Evolutionary conservation across 164 flowering plant genomes (phyloP), one percentile per base, ranked within the genome.

Genomic region (Houttuynia cordata): DNA sequence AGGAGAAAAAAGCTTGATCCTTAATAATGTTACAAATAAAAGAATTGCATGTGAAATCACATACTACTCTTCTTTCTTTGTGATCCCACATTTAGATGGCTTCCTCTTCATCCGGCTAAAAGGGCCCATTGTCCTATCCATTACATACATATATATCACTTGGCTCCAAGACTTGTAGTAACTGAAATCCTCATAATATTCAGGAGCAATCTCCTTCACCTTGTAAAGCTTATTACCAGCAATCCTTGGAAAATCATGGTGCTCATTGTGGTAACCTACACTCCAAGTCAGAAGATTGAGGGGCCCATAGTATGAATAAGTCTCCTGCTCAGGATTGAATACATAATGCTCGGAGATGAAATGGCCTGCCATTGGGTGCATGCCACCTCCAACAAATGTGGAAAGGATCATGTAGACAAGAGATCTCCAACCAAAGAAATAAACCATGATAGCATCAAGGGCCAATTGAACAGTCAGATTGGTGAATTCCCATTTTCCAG

Each of bases 321-420:
- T 89, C 70, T 92, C 98, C 68, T 92, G 96, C 7, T 80, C 79
- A 1, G 91, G 84, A 0, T 81, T 82, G 82, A 92, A 92, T n/a
- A 89, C 79, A 60, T 92, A 92, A 68, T 92, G 98, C 51, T 92
- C 98, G 0, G 96, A 92, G 59, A 92, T 87, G 75, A 92, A 89
- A 72, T 89, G 96, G 45, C 96, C 98, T 1, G 98, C 98, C 95
- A 89, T 86, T 13, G 98, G 98, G 64, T 89, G 98, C 95, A 92
- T 81, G 23, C 98, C 98, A 1, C 98, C 98, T 1, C 98, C 98
- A 18, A 92, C 88, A 53, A 92, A 92, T 39, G 98, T 92, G 7
- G 98, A 83, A 23, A 86, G 86, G 68, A 92, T 89, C 74, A 92
- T 24, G 66, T 91, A 91, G 15, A 73, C 84, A 19, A 91, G 74